Evolutionary conservation across 2,329 filamentous ascomycete species (phyloP).

Genomic region (Neopestalotiopsis sp.): DNA sequence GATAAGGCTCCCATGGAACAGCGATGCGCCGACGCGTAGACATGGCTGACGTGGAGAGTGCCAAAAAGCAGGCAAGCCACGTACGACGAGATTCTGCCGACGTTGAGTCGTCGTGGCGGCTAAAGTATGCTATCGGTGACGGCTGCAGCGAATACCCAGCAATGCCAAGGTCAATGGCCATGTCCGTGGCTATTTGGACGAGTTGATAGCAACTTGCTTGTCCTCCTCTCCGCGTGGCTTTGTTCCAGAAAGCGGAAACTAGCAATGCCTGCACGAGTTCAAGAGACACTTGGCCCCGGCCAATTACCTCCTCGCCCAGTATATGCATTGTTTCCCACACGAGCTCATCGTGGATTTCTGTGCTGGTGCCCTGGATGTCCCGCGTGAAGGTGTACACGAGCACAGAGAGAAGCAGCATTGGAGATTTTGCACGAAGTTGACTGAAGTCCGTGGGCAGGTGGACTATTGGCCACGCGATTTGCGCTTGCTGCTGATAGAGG

Average conservation of each 20-base stretch:
- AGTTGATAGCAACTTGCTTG: conserved; percentile 11
- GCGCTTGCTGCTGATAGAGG: conserved; percentile 5
- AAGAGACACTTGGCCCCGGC: conserved; percentile 1
- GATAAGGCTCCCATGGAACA: conserved; percentile 16
- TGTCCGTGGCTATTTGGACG: conserved; percentile 14
- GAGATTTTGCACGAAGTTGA: conserved; percentile 6
- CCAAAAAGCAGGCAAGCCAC: conserved; percentile 18
- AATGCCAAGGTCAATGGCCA: conserved; percentile 17
- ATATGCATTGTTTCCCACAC: conserved; percentile 10
- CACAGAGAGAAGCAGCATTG: conserved; percentile 13
- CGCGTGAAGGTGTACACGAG: conserved; percentile 15
- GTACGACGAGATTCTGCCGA: conserved; percentile 5
- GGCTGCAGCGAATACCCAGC: conserved; percentile 8
- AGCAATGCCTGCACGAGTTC: conserved; percentile 15
- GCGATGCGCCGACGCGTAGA: conserved; percentile 15
- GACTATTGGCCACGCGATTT: conserved; percentile 6
- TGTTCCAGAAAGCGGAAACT: conserved; percentile 13
- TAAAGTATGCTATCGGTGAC: conserved; percentile 4
- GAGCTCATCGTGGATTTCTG: conserved; percentile 10
- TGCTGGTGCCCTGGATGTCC: not conserved
- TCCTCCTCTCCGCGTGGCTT: not conserved
- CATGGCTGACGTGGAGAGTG: conserved; percentile 15
- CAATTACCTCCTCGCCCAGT: conserved; percentile 7
- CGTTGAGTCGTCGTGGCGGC: not conserved
- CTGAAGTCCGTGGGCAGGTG: not conserved